Evolutionary conservation across 179 eudicot species (phyloP), one percentile per base, ranked within the genome.

Genomic region (Pouteria campechiana): DNA sequence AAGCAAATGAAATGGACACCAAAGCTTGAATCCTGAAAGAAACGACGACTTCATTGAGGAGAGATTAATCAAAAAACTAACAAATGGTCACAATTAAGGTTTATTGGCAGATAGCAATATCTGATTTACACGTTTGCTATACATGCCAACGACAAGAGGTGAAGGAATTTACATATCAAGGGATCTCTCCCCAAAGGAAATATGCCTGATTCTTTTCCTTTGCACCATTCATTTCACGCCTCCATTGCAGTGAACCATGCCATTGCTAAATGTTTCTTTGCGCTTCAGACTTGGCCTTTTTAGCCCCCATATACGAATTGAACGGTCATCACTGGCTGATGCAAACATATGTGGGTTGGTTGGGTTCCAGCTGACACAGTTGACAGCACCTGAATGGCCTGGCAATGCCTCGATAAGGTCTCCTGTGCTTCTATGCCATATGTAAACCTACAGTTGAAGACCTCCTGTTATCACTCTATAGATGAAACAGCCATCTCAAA

Each of bases 301-400:
- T 31, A 73, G 37, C 40, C 88, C 88, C 93, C 93, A 82, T 50
- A 82, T 63, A 29, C 88, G 63, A 29, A 82, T 75, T 2, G 83
- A 70, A 52, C 65, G 81, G 39, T 82, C 88, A 43, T 82, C 88
- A 61, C 93, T 73, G 5, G 83, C 93, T 18, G 93, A 75, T 24
- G 93, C 93, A 48, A 82, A 23, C 84, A 82, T 79, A 39, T 79
- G 84, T 1, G 65, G 83, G 43, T 79, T 58, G 13, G 31, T 58
- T 1, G 88, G 88, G 50, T 70, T 79, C 93, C 93, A 82, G 48
- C 93, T 79, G 14, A 73, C 81, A 63, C 81, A 79, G 37, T 70
- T 82, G 4, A 82, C 81, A 13, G 73, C 74, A 55, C 88, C 93
- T 16, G 93, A 60, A 57, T 82, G 84, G 30, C 93, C 88, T 9